These are phyloP conservation scores for Aplosporella prunicola DNA, from an alignment of 2,329 filamentous ascomycete species.

Conservation along the genomic window DNA sequence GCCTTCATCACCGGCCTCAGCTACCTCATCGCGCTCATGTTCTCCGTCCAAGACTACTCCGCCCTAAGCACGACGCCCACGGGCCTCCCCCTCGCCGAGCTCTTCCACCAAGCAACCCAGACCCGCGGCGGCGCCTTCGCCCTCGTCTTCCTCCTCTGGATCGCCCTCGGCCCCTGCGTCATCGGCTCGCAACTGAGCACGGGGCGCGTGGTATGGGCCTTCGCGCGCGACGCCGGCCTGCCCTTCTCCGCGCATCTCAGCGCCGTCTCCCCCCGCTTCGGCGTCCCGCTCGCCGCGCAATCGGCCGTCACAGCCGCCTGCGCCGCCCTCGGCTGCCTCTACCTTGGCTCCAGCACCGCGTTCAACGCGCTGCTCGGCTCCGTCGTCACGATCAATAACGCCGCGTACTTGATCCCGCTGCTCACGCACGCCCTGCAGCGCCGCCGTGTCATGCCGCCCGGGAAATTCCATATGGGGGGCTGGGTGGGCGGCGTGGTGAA, in stretches of 20 bases:
- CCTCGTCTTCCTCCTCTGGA: constrained; percentile 34
- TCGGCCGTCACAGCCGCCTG: constrained; percentile 10
- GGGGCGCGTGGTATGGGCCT: constrained; percentile 33
- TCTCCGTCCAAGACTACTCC: constrained; percentile 40
- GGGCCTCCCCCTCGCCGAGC: constrained; percentile 37
- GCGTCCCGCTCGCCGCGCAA: constrained; percentile 12
- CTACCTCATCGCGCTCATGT: constrained; percentile 45
- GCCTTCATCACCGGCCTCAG: constrained; percentile 42
- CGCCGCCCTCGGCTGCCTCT: constrained; percentile 13
- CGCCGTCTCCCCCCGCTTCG: not conserved
- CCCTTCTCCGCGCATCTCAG: not conserved
- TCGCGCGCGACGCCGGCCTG: constrained; percentile 31
- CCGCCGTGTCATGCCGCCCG: not conserved
- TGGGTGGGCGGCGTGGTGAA: constrained; percentile 2
- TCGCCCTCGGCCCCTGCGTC: constrained; percentile 36
- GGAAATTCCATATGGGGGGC: constrained; percentile 10
- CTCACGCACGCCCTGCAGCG: constrained; percentile 7
- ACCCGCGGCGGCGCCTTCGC: constrained; percentile 35
- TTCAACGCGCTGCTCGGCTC: constrained; percentile 13
- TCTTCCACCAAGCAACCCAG: constrained; percentile 37
- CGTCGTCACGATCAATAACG: constrained; percentile 10
- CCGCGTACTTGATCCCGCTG: constrained; percentile 9
- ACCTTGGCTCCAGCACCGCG: constrained; percentile 11
- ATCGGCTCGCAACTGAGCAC: constrained; percentile 28
- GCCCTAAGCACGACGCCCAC: constrained; percentile 32